Base-by-base conservation (phyloP, 2,329 filamentous ascomycete species). In the Aspergillus fumigatiaffinis region DNA sequence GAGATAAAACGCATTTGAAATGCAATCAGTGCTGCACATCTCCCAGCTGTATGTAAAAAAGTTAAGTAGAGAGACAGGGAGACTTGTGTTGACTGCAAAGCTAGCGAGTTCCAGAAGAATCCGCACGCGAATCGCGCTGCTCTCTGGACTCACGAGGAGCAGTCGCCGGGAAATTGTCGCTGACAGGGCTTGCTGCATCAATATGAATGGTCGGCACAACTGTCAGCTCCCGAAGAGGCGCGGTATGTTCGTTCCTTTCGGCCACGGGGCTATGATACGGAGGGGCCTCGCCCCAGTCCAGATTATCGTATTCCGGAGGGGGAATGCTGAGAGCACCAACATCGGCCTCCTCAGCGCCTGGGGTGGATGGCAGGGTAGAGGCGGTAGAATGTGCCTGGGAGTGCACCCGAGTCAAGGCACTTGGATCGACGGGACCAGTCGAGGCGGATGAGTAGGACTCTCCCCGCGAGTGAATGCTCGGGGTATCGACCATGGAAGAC, bases 261-360 rank as follows among this genome's bases (percentile, higher is more conserved):
- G 57, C 29, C 2, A 63, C 35, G 2, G 69, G 67, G 47, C 69
- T 70, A 41, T 70, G 65, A 55, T 79, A 79, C 0, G 74, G 69
- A 10, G 76, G 76, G 9, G 74, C 76, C 23, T 78, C 75, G 32
- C 76, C 76, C 75, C 75, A 77, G 26, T 75, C 70, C 28, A 76
- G 58, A 26, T 72, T 62, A 2, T 78, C 76, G 51, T 78, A 79
- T 1, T 76, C 71, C 3, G 76, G 76, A 42, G 76, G 76, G 2
- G 70, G 71, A 7, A 75, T 74, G 20, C 69, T 67, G 2, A 66
- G 63, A n/a, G 65, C 61, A n/a, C 71, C 74, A 10, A 76, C 67
- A 57, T 77, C 73, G 12, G 67, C 68, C 25, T 75, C 75, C 1
- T 71, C 71, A 3, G 59, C 53, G 47, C 56, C 66, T 25, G 58